Evolutionary conservation across 805 yeast species (phyloP).

Genomic region (Candida insectalens): DNA sequence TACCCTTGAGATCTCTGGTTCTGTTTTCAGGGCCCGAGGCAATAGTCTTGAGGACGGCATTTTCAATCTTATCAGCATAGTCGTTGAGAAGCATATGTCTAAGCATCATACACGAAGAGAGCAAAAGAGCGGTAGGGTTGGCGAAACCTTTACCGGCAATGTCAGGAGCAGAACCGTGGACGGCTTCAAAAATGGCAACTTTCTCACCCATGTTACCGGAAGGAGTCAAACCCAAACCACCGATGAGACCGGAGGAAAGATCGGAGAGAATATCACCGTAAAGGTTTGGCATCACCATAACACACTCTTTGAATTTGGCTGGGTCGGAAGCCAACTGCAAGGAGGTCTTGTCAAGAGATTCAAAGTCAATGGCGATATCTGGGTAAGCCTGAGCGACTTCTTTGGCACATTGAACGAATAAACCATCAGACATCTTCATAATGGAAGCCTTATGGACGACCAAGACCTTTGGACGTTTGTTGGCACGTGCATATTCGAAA

Average conservation of each 20-base stretch:
- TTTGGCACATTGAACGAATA: slow-evolving; percentile 85
- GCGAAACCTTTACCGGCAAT: slow-evolving; percentile 98
- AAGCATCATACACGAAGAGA: slow-evolving; percentile 98
- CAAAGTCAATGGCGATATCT: slow-evolving; percentile 72
- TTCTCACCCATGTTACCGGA: slow-evolving; percentile 99
- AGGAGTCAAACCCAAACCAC: slow-evolving; percentile 98
- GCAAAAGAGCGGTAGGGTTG: slow-evolving; percentile 94
- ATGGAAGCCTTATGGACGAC: slow-evolving; percentile 98
- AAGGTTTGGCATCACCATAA: slow-evolving; percentile 96
- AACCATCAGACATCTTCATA: slow-evolving; percentile 97
- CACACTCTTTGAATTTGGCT: slow-evolving; percentile 73
- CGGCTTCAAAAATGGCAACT: slow-evolving; percentile 97
- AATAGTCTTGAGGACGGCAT: slow-evolving; percentile 78
- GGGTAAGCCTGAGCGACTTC: slow-evolving; percentile 89
- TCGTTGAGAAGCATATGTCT: slow-evolving; percentile 90
- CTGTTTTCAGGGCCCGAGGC: slow-evolving; percentile 95
- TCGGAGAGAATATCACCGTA: slow-evolving; percentile 99
- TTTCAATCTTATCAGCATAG: slow-evolving; percentile 78
- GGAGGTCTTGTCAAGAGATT: slow-evolving; percentile 93
- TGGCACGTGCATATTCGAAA: slow-evolving; percentile 87
- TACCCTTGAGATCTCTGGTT: slow-evolving; percentile 93
- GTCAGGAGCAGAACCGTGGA: slow-evolving; percentile 99
- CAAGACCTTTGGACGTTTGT: slow-evolving; percentile 77
- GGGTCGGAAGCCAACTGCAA: slow-evolving; percentile 88
- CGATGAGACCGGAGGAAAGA: slow-evolving; percentile 93